These are phyloP conservation scores for Urtica urens DNA, from an alignment of 306 rosid species.

Conservation along the genomic window DNA sequence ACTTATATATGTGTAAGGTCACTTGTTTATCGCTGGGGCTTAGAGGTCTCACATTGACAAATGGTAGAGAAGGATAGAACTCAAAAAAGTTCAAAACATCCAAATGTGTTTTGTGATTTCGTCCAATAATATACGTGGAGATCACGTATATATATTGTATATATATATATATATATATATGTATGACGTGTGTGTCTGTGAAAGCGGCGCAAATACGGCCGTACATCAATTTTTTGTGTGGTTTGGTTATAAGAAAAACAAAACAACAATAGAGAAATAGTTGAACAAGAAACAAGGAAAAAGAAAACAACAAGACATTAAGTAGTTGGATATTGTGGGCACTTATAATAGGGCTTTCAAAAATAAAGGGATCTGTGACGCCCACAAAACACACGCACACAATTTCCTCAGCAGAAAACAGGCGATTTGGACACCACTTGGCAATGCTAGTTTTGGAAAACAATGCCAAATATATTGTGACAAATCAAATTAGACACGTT, in stretches of 20 bases:
- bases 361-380: conserved; percentile 7
- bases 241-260: neutral
- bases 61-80: too few relatives aligned
- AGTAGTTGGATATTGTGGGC: neutral
- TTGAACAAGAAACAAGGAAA: neutral
- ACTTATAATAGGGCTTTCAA: neutral
- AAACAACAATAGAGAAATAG: neutral
- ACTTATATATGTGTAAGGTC: too few relatives aligned
- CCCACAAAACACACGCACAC: neutral
- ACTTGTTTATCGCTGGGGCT: too few relatives aligned
- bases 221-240: too few relatives aligned
- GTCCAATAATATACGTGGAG: too few relatives aligned
- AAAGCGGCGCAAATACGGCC: too few relatives aligned
- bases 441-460: conserved; percentile 16
- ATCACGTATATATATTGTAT: too few relatives aligned
- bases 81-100: too few relatives aligned
- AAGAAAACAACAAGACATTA: neutral
- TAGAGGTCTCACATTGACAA: too few relatives aligned
- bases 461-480: neutral
- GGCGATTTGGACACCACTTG: conserved; percentile 30
- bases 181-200: too few relatives aligned
- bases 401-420: neutral
- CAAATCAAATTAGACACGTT: conserved; percentile 1
- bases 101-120: too few relatives aligned
- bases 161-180: too few relatives aligned